phyloP scores from a whole-genome alignment of 2,329 filamentous ascomycete species.

The Simplicillium sp. region DNA sequence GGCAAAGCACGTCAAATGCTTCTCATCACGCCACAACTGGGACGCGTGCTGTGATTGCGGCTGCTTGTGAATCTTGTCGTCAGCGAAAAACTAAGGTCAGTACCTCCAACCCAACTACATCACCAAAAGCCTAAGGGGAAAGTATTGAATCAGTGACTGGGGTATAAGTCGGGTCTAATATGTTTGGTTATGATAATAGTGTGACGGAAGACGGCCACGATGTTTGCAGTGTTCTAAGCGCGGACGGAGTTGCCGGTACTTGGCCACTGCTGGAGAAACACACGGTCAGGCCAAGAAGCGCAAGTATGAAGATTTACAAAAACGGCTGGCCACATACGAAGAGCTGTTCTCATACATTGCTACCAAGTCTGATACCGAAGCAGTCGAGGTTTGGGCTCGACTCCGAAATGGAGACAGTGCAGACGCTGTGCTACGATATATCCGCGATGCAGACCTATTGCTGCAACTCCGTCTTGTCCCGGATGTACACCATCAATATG shows the following conservation, averaged over 20 bases:
- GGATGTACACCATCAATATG: too few relatives aligned
- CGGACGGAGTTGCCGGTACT: background rate
- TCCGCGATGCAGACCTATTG: background rate
- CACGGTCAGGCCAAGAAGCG: background rate
- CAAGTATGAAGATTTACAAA: background rate
- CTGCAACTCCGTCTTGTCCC: background rate
- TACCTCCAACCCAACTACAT: too few relatives aligned
- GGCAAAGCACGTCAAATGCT: too few relatives aligned
- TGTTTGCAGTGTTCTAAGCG: background rate
- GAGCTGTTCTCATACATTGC: background rate
- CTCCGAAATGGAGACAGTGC: background rate
- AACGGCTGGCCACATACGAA: background rate
- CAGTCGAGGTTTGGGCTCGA: background rate
- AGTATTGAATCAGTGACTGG: too few relatives aligned
- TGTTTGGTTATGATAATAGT: too few relatives aligned
- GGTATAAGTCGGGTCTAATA: too few relatives aligned
- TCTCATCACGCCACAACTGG: too few relatives aligned
- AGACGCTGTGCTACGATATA: background rate
- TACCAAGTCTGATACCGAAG: background rate
- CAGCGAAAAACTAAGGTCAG: too few relatives aligned
- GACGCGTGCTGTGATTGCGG: too few relatives aligned
- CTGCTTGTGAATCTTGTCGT: too few relatives aligned
- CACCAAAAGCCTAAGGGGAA: too few relatives aligned
- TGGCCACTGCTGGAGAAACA: background rate
- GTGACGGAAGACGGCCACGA: too few relatives aligned